These are phyloP conservation scores for Tuber aestivum DNA, from an alignment of 495 filamentous ascomycete species.

Conservation along the genomic window DNA sequence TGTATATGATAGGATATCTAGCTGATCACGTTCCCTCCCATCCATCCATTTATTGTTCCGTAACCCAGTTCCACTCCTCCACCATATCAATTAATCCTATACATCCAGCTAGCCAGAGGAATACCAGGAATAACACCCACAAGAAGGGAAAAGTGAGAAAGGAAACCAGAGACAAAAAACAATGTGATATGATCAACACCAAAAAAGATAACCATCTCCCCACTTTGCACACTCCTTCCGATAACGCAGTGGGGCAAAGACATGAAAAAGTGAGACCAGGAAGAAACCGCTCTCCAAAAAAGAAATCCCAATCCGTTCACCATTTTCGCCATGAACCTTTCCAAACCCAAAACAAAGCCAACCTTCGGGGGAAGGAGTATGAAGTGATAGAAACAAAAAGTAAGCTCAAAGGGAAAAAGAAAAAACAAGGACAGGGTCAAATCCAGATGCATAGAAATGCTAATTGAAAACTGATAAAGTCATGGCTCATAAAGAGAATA, in stretches of 20 bases:
- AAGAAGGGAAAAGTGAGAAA: neutral
- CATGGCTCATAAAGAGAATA: conserved; percentile 14
- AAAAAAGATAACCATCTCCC: neutral
- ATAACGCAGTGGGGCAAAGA: neutral
- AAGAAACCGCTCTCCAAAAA: neutral
- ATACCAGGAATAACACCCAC: neutral
- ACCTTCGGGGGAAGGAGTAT: conserved; percentile 1
- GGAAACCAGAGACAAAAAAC: neutral
- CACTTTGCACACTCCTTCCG: neutral
- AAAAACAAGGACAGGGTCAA: neutral
- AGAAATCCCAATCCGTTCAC: conserved; percentile 3
- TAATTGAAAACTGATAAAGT: conserved; percentile 20
- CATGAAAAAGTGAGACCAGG: neutral
- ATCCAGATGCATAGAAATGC: conserved; percentile 1
- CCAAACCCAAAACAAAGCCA: conserved; percentile 31
- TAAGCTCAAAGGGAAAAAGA: neutral
- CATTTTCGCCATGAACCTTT: conserved; percentile 5
- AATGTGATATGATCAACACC: neutral
- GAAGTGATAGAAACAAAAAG: conserved; percentile 10
- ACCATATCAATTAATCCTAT: neutral
- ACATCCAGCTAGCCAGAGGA: neutral
- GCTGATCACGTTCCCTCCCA: neutral
- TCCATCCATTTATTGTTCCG: neutral
- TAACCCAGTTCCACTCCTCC: neutral
- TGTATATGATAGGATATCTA: neutral